Conservation (phyloP, 129 eudicot genomes). For the Escallonia herrerae region DNA sequence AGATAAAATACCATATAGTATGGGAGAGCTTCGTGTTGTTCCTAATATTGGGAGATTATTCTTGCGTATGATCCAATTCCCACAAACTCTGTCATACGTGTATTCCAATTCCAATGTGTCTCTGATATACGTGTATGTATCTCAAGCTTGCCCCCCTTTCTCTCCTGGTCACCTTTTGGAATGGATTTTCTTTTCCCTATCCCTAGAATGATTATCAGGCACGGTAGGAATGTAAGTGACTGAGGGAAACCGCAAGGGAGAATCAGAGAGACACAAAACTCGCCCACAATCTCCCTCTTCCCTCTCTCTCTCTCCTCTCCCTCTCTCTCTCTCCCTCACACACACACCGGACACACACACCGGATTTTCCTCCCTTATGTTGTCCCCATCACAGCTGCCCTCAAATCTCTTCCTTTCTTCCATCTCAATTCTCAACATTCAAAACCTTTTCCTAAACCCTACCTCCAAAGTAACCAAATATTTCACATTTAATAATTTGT, state of each 20-base stretch:
- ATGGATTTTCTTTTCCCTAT: not conserved
- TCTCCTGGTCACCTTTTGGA: not conserved
- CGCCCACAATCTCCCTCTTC: too few species aligned
- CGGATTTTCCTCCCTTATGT: not conserved
- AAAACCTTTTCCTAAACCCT: slow-evolving; percentile 14
- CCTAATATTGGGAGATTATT: too few species aligned
- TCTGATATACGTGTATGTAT: too few species aligned
- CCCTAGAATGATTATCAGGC: not conserved
- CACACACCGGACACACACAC: not conserved
- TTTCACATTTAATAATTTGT: not conserved
- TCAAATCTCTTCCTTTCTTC: slow-evolving; percentile 15
- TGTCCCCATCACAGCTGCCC: slow-evolving; percentile 15
- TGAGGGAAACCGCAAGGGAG: slow-evolving; percentile 3
- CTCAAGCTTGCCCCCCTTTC: too few species aligned
- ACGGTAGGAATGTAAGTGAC: slow-evolving; percentile 8
- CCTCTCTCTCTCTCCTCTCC: not conserved
- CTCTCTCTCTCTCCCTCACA: not conserved
- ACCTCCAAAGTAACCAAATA: slow-evolving; percentile 6
- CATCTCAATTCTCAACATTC: not conserved
- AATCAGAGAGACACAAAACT: slow-evolving; percentile 5
- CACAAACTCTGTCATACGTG: too few species aligned
- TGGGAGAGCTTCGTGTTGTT: too few species aligned
- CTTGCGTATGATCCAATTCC: too few species aligned
- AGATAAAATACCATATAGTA: too few species aligned
- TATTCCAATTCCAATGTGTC: too few species aligned